Evolutionary conservation across 2,329 filamentous ascomycete genomes (phyloP), one percentile per base, ranked within the genome.

Genomic region (Pyrenochaeta sp.): DNA sequence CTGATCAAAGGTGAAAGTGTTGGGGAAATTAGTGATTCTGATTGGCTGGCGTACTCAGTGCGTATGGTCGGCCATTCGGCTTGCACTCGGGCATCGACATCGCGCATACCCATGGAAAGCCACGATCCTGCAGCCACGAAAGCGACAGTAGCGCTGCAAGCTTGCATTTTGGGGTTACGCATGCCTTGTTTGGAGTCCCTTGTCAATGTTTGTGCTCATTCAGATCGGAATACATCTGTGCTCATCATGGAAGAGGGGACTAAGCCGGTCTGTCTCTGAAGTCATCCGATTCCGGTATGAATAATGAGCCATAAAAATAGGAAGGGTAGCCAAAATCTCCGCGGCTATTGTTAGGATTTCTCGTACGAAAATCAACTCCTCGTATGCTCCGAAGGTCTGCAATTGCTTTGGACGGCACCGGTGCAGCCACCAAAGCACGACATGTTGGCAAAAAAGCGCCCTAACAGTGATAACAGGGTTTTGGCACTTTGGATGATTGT

Each of bases 91-190:
- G 29, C 37, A 35, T 42, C 15, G 15, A 32, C 9, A n/a, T 31
- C 7, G 14, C 20, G 32, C 5, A 35, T 35, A 40, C 23, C n/a
- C 21, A 39, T 47, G 20, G 4, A 4, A 39, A 30, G 45, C 46
- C 46, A 49, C 29, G 39, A 49, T 42, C 17, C 37, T 49, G 46
- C 35, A 35, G 30, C 18, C 45, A 37, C 12, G 37, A 21, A 23
- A 40, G 35, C 35, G 39, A 29, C 35, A 12, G 32, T 29, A 46
- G 33, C 17, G 23, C 37, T 48, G 44, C 11, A 18, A 2, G 12
- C 7, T 12, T 40, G 17, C 17, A 40, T 21, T 3, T 40, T 18
- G 18, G 12, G 17, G 12, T 4, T 35, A 35, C 23, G 23, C 23
- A 27, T 27, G 23, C 23, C 4, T 4, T 27, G 4, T 27, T 27